phyloP scores from a whole-genome alignment of 441 rosid genomes.

The Gossypium davidsonii region DNA sequence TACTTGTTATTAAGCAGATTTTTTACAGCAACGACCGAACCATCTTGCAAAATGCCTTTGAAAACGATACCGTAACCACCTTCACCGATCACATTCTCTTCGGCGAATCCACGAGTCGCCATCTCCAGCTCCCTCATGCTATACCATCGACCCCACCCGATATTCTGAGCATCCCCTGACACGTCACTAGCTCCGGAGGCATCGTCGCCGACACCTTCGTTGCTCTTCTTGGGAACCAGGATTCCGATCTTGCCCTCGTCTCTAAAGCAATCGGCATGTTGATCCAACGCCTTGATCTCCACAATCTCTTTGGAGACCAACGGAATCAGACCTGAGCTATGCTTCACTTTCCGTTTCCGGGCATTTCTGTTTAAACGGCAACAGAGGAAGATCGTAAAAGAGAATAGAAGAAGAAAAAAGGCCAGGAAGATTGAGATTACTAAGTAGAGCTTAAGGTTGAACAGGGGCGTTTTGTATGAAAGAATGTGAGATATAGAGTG shows the following conservation, averaged over 20 bases:
- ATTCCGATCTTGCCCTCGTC: slow-evolving; percentile 27
- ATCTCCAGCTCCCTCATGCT: slow-evolving; percentile 66
- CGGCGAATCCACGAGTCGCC: slow-evolving; percentile 72
- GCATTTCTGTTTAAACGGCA: slow-evolving; percentile 37
- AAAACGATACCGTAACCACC: slow-evolving; percentile 92
- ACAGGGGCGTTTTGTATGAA: slow-evolving; percentile 38
- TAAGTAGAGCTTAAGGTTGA: slow-evolving; percentile 50
- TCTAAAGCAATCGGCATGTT: slow-evolving; percentile 14
- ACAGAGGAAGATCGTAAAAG: slow-evolving; percentile 45
- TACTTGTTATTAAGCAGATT: slow-evolving; percentile 81
- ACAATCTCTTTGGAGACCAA: slow-evolving; percentile 58
- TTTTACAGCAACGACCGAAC: slow-evolving; percentile 78
- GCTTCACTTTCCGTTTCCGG: slow-evolving; percentile 46
- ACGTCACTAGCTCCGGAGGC: slow-evolving; percentile 46
- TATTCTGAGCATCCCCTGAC: slow-evolving; percentile 41
- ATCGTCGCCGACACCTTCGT: slow-evolving; percentile 31
- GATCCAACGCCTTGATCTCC: slow-evolving; percentile 50
- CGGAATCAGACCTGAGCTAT: slow-evolving; percentile 66
- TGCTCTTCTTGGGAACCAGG: slow-evolving; percentile 18
- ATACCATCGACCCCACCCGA: slow-evolving; percentile 92
- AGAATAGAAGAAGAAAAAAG: slow-evolving; percentile 29
- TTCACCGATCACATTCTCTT: slow-evolving; percentile 79
- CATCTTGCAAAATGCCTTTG: slow-evolving; percentile 62
- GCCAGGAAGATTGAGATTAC: slow-evolving; percentile 41
- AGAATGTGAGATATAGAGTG: slow-evolving; percentile 26